Percentiles rank a stretch among this genome's conserved stretches.
Evolutionary conservation across 345 rosid species (phyloP).

Genomic region (Ricinus communis): DNA sequence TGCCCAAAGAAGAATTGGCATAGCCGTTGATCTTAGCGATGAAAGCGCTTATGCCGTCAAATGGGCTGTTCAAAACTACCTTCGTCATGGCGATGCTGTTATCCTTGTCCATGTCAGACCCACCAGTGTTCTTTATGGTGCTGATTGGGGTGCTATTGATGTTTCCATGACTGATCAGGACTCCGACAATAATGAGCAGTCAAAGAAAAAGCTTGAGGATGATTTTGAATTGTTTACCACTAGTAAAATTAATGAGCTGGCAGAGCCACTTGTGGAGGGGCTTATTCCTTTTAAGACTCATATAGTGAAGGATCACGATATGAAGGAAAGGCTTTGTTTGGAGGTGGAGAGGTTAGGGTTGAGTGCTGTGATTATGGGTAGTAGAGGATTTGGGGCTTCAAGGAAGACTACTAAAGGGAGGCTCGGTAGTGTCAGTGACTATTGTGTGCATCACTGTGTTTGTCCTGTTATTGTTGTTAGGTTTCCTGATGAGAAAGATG

Average conservation of each 20-base stretch:
- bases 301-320: conserved; percentile 82
- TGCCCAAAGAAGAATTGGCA: conserved; percentile 67
- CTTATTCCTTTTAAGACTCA: conserved; percentile 72
- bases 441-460: conserved; percentile 81
- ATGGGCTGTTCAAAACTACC: conserved; percentile 87
- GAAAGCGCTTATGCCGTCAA: conserved; percentile 80
- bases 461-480: conserved; percentile 87
- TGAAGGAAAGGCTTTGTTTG: conserved; percentile 86
- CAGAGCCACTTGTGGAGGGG: conserved; percentile 66
- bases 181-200: conserved; percentile 32
- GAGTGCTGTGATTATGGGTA: conserved; percentile 69
- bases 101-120: conserved; percentile 74
- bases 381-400: conserved; percentile 75
- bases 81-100: conserved; percentile 79
- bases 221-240: conserved; percentile 69
- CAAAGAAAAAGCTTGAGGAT: conserved; percentile 65
- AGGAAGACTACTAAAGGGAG: conserved; percentile 52
- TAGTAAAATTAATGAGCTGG: conserved; percentile 61
- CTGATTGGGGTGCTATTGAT: conserved; percentile 85
- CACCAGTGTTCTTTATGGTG: conserved; percentile 78
- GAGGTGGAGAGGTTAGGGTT: conserved; percentile 82
- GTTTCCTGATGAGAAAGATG: conserved; percentile 56
- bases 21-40: conserved; percentile 87
- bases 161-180: conserved; percentile 22
- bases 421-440: conserved; percentile 81